These are phyloP conservation scores for Obelidium mucronatum DNA, from an alignment of 192 early-diverging fungal species.

Conservation along the genomic window DNA sequence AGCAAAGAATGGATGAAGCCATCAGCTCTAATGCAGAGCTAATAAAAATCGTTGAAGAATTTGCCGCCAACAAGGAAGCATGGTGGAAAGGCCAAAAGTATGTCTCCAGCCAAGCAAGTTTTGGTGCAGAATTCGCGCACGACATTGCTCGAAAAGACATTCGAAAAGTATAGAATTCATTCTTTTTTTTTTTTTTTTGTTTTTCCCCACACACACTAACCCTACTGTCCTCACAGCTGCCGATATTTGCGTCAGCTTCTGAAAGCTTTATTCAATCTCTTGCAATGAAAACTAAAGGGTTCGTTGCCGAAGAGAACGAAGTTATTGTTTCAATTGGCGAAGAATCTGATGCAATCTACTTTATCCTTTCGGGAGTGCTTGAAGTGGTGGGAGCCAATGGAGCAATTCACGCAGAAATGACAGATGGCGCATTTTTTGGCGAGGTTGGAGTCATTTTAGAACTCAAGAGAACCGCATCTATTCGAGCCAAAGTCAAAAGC, in stretches of 20 bases:
- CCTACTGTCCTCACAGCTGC: too few relatives aligned
- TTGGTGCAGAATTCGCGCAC: slow-evolving; percentile 53
- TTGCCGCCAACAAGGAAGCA: slow-evolving; percentile 16
- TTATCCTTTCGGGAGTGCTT: slow-evolving; percentile 50
- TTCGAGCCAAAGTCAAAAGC: slow-evolving; percentile 54
- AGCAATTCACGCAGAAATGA: slow-evolving; percentile 54
- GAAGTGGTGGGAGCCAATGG: slow-evolving; percentile 42
- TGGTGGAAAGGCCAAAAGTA: slow-evolving; percentile 39
- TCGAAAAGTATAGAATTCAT: slow-evolving; percentile 41
- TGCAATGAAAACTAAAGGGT: slow-evolving; percentile 20
- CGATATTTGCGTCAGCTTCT: slow-evolving; percentile 43
- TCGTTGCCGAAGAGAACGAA: slow-evolving; percentile 29
- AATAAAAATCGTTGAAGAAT: slow-evolving; percentile 7
- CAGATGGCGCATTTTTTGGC: slow-evolving; percentile 54
- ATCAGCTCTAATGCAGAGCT: slow-evolving; percentile 27
- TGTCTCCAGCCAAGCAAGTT: slow-evolving; percentile 19
- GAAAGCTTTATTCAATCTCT: slow-evolving; percentile 49
- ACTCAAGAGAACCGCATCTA: slow-evolving; percentile 52
- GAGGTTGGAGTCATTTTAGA: slow-evolving; percentile 59
- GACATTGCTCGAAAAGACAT: slow-evolving; percentile 50
- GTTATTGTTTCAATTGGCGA: slow-evolving; percentile 47
- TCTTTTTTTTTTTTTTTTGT: background rate
- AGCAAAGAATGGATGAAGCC: slow-evolving; percentile 44
- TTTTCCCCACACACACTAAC: too few relatives aligned
- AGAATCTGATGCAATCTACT: slow-evolving; percentile 54